Evolutionary conservation across 768 basidiomycete species (phyloP), one percentile per base, ranked within the genome.

Genomic region (Boletus edulis): DNA sequence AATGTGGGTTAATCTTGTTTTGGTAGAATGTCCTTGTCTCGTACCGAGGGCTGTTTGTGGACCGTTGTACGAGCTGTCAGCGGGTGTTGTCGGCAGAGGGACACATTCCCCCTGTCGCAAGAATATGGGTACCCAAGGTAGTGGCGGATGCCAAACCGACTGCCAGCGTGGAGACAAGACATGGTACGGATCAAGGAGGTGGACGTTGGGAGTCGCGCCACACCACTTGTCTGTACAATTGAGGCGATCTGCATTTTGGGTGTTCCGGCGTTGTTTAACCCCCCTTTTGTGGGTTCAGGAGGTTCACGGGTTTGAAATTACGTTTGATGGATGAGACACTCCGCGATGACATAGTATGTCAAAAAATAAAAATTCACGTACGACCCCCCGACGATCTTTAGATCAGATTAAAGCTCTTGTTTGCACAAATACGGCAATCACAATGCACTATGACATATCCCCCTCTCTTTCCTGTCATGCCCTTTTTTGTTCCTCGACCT

Each of bases 31-130:
- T 86, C 22, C 75, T 88, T 20, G 68, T 70, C 5, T 75, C 81
- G 0, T 91, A 91, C 65, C 73, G 75, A 32, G 78, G 75, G 7
- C 69, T 91, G 22, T 91, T 91, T 60, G 72, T 82, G 47, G 78
- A 82, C 32, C 78, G 73, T 4, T 92, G 89, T 60, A 69, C 69
- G 22, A 71, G 67, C 31, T 92, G 89, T 62, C 73, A 79, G 46
- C 82, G 88, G 17, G 84, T 91, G 27, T 70, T 90, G 20, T 85
- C 86, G 0, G 73, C 75, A 3, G 87, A 91, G 60, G 85, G 84
- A 0, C 86, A 90, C 65, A 75, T 87, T 9, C 89, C 89, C 1
- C 84, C 87, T 0, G 85, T 89, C 4, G 84, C 82, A 31, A 78
- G 87, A 42, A 62, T 80, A 27, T 86, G 81, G 81, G 71, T 67